Evolutionary conservation across 179 eudicot species (phyloP).

Genomic region (Camellia oleifera): DNA sequence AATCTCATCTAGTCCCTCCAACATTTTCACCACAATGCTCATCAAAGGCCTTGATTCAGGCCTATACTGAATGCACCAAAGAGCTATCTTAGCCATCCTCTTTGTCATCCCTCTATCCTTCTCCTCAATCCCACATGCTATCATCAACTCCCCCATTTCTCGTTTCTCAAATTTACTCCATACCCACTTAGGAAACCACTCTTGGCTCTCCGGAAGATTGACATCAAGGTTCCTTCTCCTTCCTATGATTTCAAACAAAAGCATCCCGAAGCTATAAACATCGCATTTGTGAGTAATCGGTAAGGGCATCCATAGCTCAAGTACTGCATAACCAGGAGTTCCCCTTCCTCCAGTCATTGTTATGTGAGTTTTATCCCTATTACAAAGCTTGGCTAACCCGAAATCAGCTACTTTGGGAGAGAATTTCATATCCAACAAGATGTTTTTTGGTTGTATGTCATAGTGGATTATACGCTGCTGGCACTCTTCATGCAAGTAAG

Average conservation of each 20-base stretch:
- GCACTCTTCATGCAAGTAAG: conserved; percentile 44
- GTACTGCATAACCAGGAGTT: conserved; percentile 42
- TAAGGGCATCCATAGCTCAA: conserved; percentile 34
- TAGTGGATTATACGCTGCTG: conserved; percentile 38
- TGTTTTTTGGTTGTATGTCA: conserved; percentile 43
- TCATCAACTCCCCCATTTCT: conserved; percentile 11
- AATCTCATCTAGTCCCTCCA: conserved; percentile 31
- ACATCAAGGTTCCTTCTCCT: conserved; percentile 36
- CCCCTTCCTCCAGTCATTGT: conserved; percentile 30
- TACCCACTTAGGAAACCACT: conserved; percentile 39
- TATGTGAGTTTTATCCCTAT: conserved; percentile 28
- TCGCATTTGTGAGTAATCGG: conserved; percentile 27
- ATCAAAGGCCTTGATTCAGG: conserved; percentile 36
- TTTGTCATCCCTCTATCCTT: conserved; percentile 30
- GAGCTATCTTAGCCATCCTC: conserved; percentile 32
- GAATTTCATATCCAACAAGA: conserved; percentile 28
- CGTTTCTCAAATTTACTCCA: conserved; percentile 26
- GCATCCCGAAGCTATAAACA: conserved; percentile 50
- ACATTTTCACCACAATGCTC: conserved; percentile 43
- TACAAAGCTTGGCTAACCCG: conserved; percentile 32
- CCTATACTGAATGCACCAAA: conserved; percentile 47
- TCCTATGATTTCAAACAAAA: conserved; percentile 43
- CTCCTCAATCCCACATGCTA: conserved; percentile 21
- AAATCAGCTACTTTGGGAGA: conserved; percentile 44
- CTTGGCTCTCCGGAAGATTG: conserved; percentile 23